Conservation (phyloP, 2,329 filamentous ascomycete species). For the Stachybotrys chartarum region DNA sequence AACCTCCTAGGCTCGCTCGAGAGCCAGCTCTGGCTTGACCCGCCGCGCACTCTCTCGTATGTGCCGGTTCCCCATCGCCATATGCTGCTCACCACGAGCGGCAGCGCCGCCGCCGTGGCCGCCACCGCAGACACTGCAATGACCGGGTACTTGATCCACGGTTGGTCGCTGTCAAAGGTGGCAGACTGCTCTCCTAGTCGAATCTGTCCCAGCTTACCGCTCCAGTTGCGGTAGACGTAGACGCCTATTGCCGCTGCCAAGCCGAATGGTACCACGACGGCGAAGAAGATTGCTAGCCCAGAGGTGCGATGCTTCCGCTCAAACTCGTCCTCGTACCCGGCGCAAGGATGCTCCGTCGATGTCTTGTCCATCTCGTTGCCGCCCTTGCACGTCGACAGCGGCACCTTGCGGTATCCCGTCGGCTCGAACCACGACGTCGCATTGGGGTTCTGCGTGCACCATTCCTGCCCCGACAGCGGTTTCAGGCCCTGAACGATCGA, state of each 20-base stretch:
- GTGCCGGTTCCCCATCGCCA: slow-evolving; percentile 58
- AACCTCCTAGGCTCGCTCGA: slow-evolving; percentile 62
- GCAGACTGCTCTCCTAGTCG: slow-evolving; percentile 65
- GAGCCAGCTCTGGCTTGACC: slow-evolving; percentile 42
- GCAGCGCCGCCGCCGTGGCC: slow-evolving; percentile 54
- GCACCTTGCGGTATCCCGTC: slow-evolving; percentile 84
- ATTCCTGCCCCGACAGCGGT: slow-evolving; percentile 44
- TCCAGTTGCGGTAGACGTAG: slow-evolving; percentile 80
- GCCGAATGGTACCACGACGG: slow-evolving; percentile 67
- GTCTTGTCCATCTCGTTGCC: slow-evolving; percentile 69
- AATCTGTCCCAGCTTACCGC: slow-evolving; percentile 86
- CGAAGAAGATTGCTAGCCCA: slow-evolving; percentile 75
- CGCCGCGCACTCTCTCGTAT: slow-evolving; percentile 41
- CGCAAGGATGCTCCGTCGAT: slow-evolving; percentile 51
- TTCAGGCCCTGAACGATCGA: slow-evolving; percentile 65
- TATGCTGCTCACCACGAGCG: slow-evolving; percentile 63
- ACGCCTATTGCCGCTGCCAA: slow-evolving; percentile 69
- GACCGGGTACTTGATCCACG: slow-evolving; percentile 78
- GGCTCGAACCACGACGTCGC: slow-evolving; percentile 74
- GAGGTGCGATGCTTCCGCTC: slow-evolving; percentile 62
- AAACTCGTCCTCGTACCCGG: slow-evolving; percentile 76
- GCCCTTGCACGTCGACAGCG: slow-evolving; percentile 77
- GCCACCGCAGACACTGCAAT: slow-evolving; percentile 60
- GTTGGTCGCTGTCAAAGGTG: slow-evolving; percentile 60
- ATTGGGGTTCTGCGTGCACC: slow-evolving; percentile 55